Base-by-base conservation (phyloP, 2,329 filamentous ascomycete species). In the Claviceps cyperi region DNA sequence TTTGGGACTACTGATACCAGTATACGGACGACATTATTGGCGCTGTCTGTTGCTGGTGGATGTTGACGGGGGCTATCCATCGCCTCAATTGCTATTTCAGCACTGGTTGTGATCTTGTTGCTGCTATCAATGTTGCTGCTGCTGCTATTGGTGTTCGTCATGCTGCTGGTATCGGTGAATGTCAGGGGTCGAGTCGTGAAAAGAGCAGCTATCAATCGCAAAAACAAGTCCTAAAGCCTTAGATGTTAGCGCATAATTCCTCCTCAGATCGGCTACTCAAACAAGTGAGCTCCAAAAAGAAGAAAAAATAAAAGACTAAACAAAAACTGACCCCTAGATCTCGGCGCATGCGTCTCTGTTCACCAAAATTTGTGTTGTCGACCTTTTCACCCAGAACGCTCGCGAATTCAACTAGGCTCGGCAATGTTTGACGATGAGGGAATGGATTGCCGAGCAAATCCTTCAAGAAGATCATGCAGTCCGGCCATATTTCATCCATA, bases 401-500 rank as follows among this genome's bases (percentile, higher is more conserved):
- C 0, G 88, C 85, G 60, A 97, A 96, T 58, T 94, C 86, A 13
- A 98, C 71, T 43, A 98, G 70, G 48, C 83, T 81, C 6, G 92
- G 86, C 39, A 98, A 68, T 7, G 90, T 91, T 61, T 96, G 90
- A 50, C 92, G 77, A 67, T 98, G 91, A 2, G 92, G 92, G 60
- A 98, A 88, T 1, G 92, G 94, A 60, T 98, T 98, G 22, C 84
- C 81, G 28, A 98, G 74, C 28, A 98, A 77, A 62, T 98, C 94
- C 55, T 82, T 84, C 53, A 97, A 66, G 64, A 98, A 98, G 0
- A 84, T 79, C 59, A 90, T 88, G 64, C 91, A 98, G 62, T 98
- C 91, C 40, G 82, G 76, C 92, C 92, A 98, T 46, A 98, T 95
- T 66, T 98, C 92, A 59, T 98, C 92, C 77, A 96, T 91, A 15